Conservation (phyloP, 2,329 filamentous ascomycete species). For the Neofusicoccum parvum region DNA sequence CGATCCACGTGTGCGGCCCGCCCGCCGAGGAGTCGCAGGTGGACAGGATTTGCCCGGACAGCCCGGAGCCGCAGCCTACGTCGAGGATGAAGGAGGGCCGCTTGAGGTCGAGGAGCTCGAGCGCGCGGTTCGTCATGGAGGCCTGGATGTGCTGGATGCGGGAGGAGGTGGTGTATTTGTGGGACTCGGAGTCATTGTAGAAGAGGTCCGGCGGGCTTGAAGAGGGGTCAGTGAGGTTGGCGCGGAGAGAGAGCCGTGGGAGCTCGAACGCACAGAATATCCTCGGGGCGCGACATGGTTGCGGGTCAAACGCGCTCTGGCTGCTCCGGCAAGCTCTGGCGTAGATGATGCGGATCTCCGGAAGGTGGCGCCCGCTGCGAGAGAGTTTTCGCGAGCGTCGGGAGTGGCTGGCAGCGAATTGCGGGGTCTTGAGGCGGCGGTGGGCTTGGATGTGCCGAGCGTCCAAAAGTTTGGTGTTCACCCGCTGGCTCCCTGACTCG, state of each 20-base stretch:
- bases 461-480: conserved; percentile 19
- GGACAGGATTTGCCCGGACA: conserved; percentile 91
- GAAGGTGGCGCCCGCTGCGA: neutral
- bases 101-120: conserved; percentile 82
- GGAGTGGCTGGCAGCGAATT: neutral
- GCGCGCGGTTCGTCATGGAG: conserved; percentile 88
- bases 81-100: conserved; percentile 88
- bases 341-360: no score
- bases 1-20: conserved; percentile 92
- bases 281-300: conserved; percentile 92
- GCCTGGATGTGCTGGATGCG: conserved; percentile 96
- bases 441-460: neutral
- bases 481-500: neutral
- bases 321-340: neutral
- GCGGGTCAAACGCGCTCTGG: neutral
- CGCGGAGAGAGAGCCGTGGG: neutral
- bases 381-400: neutral
- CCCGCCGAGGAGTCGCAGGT: conserved; percentile 68
- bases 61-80: conserved; percentile 91
- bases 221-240: conserved; percentile 28
- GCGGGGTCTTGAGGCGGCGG: neutral
- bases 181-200: conserved; percentile 93
- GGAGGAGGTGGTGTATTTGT: conserved; percentile 95
- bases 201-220: conserved; percentile 88
- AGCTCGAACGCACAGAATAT: conserved; percentile 69